Base-by-base conservation (phyloP, 2,329 filamentous ascomycete genomes). In the Fusarium begoniae region DNA sequence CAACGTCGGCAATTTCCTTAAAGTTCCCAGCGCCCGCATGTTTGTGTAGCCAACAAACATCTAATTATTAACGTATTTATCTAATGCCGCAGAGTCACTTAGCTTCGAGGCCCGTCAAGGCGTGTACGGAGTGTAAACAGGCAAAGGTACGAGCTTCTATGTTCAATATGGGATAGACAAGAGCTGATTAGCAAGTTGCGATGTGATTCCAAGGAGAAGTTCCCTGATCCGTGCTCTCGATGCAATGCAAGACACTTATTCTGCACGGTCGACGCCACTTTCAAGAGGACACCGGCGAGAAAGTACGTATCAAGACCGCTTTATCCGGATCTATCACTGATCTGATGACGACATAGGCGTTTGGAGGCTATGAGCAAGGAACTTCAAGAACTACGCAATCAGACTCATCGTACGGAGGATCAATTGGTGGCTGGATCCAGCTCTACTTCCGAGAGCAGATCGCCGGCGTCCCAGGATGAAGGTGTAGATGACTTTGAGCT, bases 201-300 rank as follows among this genome's bases (percentile, higher is more conserved):
- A 51, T 75, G 72, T 45, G 72, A 75, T 44, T 75, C 73, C n/a
- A 75, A 71, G 43, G 72, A 66, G 22, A 68, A 43, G 11, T 75
- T 73, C 22, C 73, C 73, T 18, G 67, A 75, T 26, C 73, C 73
- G 9, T 75, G 72, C 38, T 69, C 73, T 20, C 63, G 73, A 17
- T 75, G 73, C 14, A 47, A 55, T 12, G 37, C 66, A 18, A 63
- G 72, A n/a, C 72, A 73, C 22, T 55, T 75, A 8, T 75, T 73
- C n/a, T 75, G 73, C 41, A 75, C 63, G 7, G 65, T 75, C 17
- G 73, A 75, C 18, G 72, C 72, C 18, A 50, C 37, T 17, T 75
- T 75, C 13, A 69, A 73, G 37, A 54, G 73, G 14, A 75, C 70
- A 2, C 73, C 73, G 3, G 73, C 73, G 2, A 64, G 73, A 40